Conservation (phyloP, 2,329 filamentous ascomycete species). For the Sporothrix curviconia region DNA sequence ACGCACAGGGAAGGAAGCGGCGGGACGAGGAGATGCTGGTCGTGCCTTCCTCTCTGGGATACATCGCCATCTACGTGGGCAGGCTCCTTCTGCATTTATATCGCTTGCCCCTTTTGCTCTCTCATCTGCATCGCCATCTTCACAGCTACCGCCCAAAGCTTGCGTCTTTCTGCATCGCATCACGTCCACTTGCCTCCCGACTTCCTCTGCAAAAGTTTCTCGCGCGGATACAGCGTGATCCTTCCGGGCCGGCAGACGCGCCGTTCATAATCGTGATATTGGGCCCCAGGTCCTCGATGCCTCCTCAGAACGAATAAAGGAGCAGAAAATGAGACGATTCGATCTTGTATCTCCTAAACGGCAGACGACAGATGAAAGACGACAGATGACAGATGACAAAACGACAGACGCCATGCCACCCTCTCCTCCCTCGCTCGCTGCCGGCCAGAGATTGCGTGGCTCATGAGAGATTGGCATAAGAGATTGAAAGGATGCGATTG, state of each 20-base stretch:
- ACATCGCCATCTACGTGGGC: neutral
- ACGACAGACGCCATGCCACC: neutral
- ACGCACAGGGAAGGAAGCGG: neutral
- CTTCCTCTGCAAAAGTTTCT: neutral
- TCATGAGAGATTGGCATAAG: no score
- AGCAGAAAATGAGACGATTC: no score
- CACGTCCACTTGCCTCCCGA: neutral
- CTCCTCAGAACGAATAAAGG: no score
- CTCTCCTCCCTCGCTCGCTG: no score
- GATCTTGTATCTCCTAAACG: neutral
- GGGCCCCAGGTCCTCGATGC: neutral
- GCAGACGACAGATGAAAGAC: neutral
- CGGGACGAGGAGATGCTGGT: neutral
- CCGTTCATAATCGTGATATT: slow-evolving; percentile 2
- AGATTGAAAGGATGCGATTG: no score
- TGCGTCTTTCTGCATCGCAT: neutral
- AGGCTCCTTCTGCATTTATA: neutral
- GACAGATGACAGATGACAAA: neutral
- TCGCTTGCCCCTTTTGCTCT: neutral
- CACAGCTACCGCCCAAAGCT: no score
- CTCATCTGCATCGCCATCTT: neutral
- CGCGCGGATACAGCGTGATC: no score
- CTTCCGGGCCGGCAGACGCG: neutral
- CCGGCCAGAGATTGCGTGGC: no score
- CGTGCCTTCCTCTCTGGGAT: neutral